Evolutionary conservation across 2,329 filamentous ascomycete genomes (phyloP).

Genomic region (Ophiocordyceps australis): DNA sequence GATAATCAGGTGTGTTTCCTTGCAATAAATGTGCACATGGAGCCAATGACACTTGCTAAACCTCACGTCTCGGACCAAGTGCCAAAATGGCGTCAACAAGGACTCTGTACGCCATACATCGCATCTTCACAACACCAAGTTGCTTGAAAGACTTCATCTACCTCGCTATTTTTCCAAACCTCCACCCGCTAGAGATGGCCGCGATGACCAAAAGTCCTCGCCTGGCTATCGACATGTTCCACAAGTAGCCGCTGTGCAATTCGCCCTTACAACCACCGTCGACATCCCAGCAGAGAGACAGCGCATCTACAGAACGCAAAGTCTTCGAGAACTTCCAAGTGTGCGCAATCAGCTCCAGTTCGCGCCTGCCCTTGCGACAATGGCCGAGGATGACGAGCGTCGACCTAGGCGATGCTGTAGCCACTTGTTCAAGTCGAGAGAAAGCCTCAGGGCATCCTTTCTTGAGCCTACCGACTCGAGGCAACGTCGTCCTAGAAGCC

Average conservation of each 20-base stretch:
- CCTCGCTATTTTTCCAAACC: slow-evolving; percentile 1
- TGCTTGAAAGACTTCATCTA: too few relatives aligned
- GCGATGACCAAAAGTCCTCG: slow-evolving; percentile 3
- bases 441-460: slow-evolving; percentile 18
- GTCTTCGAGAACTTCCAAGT: slow-evolving; percentile 16
- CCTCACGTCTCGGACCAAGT: neutral
- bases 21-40: too few relatives aligned
- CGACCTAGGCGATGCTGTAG: slow-evolving; percentile 5
- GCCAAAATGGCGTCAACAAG: too few relatives aligned
- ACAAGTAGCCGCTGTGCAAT: slow-evolving; percentile 33
- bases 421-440: slow-evolving; percentile 15
- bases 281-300: slow-evolving; percentile 17
- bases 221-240: slow-evolving; percentile 29
- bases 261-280: slow-evolving; percentile 31
- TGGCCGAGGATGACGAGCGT: slow-evolving; percentile 13
- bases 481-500: slow-evolving; percentile 1
- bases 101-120: neutral
- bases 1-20: too few relatives aligned
- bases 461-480: slow-evolving; percentile 4
- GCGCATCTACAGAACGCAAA: slow-evolving; percentile 20
- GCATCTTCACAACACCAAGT: slow-evolving; percentile 2
- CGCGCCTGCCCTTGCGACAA: slow-evolving; percentile 16
- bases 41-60: slow-evolving; percentile 1
- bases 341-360: slow-evolving; percentile 26
- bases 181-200: slow-evolving; percentile 4